Percentiles rank a stretch among this genome's conserved stretches.
Evolutionary conservation across 2,329 filamentous ascomycete species (phyloP).

Genomic region (Gaeumannomyces sp.): DNA sequence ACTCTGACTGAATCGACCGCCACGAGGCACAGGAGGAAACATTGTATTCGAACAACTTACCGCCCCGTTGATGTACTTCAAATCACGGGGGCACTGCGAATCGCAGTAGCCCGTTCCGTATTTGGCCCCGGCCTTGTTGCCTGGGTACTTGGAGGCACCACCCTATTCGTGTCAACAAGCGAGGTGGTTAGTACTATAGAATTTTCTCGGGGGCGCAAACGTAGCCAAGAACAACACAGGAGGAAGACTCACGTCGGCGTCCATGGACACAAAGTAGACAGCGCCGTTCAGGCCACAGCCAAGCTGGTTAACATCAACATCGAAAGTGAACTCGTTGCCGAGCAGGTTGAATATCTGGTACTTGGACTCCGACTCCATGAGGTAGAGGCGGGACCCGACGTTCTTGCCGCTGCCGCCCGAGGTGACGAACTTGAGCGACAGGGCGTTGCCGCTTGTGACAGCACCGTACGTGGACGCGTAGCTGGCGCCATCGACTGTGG

Average conservation of each 20-base stretch:
- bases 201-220: neutral
- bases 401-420: conserved; percentile 36
- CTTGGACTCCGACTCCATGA: conserved; percentile 53
- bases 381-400: conserved; percentile 53
- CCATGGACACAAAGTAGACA: conserved; percentile 60
- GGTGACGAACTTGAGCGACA: conserved; percentile 43
- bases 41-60: conserved; percentile 21
- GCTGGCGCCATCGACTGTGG: conserved; percentile 37
- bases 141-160: conserved; percentile 41
- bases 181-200: neutral
- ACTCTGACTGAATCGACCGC: neutral
- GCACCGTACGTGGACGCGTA: conserved; percentile 47
- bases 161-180: conserved; percentile 29
- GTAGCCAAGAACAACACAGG: neutral
- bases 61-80: conserved; percentile 52
- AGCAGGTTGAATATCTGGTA: conserved; percentile 62
- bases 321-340: conserved; percentile 65
- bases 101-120: conserved; percentile 57
- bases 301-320: conserved; percentile 62
- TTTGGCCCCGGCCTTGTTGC: conserved; percentile 48
- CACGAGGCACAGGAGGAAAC: neutral
- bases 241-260: conserved; percentile 35
- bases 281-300: conserved; percentile 52
- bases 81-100: conserved; percentile 44
- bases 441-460: conserved; percentile 38